phyloP scores from a whole-genome alignment of 129 eudicot species.

The Saussurea involucrata region DNA sequence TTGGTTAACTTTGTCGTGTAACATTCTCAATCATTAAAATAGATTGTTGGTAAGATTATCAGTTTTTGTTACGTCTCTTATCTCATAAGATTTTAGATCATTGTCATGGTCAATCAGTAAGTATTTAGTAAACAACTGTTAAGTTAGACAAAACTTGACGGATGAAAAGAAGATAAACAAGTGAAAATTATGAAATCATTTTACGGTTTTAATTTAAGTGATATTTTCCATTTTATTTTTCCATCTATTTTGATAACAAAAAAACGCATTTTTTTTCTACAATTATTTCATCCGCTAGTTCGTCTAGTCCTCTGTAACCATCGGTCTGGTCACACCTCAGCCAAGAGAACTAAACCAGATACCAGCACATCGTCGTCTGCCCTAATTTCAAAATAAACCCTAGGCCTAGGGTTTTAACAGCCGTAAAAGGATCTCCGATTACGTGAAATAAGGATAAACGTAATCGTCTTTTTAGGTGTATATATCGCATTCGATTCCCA shows the following conservation, averaged over 20 bases:
- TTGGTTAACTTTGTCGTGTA: too few species aligned
- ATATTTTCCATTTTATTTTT: too few species aligned
- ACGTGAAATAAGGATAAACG: neutral
- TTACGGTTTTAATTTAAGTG: too few species aligned
- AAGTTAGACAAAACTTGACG: too few species aligned
- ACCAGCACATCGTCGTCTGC: slow-evolving; percentile 10
- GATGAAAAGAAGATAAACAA: too few species aligned
- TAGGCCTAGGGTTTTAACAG: slow-evolving; percentile 20
- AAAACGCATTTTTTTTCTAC: neutral
- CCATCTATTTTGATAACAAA: neutral
- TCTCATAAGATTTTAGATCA: too few species aligned
- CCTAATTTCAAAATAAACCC: slow-evolving; percentile 24
- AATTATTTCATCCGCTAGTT: neutral
- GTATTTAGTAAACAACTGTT: too few species aligned
- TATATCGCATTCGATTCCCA: slow-evolving; percentile 19
- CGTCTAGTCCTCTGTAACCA: neutral
- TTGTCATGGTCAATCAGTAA: too few species aligned
- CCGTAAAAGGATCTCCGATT: slow-evolving; percentile 3
- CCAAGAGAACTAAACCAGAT: neutral
- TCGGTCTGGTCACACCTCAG: neutral
- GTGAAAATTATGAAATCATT: too few species aligned
- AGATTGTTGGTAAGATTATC: too few species aligned
- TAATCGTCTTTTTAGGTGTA: neutral
- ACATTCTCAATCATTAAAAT: too few species aligned
- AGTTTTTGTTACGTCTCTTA: too few species aligned